Percentiles rank a stretch among this genome's conserved stretches.
phyloP scores from a whole-genome alignment of 2,329 filamentous ascomycete species.

The Podosphaera aphanis region DNA sequence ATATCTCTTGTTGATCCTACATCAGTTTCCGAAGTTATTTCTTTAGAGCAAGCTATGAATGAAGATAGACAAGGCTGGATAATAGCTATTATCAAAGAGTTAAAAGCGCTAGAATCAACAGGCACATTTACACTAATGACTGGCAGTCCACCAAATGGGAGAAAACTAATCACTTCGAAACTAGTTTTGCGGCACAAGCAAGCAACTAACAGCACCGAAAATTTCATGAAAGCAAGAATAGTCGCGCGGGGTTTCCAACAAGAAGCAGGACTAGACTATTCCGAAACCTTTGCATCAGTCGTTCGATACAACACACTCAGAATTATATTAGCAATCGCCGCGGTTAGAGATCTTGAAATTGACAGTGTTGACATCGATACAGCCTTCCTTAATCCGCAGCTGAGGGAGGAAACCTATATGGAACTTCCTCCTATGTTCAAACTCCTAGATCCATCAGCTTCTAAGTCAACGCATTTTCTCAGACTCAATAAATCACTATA shows the following conservation, averaged over 20 bases:
- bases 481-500: too few relatives aligned
- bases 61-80: neutral
- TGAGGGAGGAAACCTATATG: too few relatives aligned
- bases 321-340: neutral
- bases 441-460: too few relatives aligned
- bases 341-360: neutral
- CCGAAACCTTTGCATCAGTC: neutral
- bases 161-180: neutral
- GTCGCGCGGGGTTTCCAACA: neutral
- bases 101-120: neutral
- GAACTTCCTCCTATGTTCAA: too few relatives aligned
- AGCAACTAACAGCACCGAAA: neutral
- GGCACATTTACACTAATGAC: neutral
- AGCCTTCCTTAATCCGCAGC: too few relatives aligned
- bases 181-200: neutral
- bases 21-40: neutral
- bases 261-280: neutral
- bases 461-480: too few relatives aligned
- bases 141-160: neutral
- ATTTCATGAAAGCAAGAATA: neutral
- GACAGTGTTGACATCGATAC: neutral
- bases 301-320: neutral
- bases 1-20: neutral
- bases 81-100: neutral
- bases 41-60: neutral